Conservation (phyloP, 805 yeast species). For the Ogataea nitratoaversa region DNA sequence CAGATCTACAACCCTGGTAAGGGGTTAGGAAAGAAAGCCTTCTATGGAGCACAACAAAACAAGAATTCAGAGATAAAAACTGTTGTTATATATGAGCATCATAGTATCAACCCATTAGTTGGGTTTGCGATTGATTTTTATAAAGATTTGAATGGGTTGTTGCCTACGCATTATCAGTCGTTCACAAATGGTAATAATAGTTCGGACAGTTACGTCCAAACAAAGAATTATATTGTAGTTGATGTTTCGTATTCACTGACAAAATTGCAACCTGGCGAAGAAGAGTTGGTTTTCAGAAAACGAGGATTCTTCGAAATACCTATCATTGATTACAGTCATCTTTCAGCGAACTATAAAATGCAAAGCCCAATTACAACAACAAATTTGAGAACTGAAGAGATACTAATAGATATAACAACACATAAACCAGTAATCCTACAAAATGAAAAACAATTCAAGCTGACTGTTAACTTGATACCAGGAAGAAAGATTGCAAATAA, state of each 20-base stretch:
- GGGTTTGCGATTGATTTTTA: conserved; percentile 2
- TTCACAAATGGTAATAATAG: not conserved
- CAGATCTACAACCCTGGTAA: conserved; percentile 1
- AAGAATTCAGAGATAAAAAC: not conserved
- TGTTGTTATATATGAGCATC: not conserved
- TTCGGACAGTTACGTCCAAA: not conserved
- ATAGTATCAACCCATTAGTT: not conserved
- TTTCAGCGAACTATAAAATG: not conserved
- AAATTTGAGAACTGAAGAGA: conserved; percentile 1
- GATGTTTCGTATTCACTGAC: conserved; percentile 1
- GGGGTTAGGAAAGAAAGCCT: conserved; percentile 1
- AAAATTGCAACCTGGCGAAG: not conserved
- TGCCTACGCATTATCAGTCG: conserved; percentile 2
- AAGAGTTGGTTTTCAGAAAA: conserved; percentile 1
- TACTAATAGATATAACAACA: not conserved
- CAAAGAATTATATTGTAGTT: conserved; percentile 1
- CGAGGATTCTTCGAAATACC: conserved; percentile 4
- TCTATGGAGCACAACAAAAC: conserved; percentile 1
- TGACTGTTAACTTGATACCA: not conserved
- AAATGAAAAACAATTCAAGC: not conserved
- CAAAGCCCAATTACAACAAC: not conserved
- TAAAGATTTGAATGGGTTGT: not conserved
- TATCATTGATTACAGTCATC: not conserved
- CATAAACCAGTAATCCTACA: conserved; percentile 1
- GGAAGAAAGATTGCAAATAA: not conserved